Conservation (phyloP, 2,329 filamentous ascomycete species). For the Mycocentrospora acerina region DNA sequence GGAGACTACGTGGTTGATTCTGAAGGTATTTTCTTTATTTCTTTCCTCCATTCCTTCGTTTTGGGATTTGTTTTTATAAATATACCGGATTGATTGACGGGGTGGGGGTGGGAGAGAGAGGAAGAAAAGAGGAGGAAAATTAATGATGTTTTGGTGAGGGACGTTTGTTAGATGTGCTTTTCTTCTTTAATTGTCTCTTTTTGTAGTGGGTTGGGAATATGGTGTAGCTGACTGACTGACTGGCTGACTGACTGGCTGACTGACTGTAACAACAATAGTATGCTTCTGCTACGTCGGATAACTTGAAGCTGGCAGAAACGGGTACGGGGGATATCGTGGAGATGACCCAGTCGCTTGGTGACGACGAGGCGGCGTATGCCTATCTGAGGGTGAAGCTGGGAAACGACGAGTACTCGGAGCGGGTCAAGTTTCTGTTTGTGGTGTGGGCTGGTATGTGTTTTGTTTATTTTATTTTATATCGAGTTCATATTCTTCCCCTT, state of each 20-base stretch:
- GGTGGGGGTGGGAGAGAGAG: too few species aligned
- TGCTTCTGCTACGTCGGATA: conserved; percentile 54
- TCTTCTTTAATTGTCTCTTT: too few species aligned
- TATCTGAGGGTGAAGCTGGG: conserved; percentile 63
- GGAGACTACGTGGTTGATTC: conserved; percentile 65
- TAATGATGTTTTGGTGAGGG: too few species aligned
- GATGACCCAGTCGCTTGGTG: conserved; percentile 58
- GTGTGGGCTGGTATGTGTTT: conserved; percentile 64
- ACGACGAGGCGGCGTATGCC: conserved; percentile 64
- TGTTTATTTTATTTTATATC: not conserved
- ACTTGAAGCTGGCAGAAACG: conserved; percentile 57
- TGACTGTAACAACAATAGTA: conserved; percentile 9
- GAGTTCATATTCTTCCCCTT: too few species aligned
- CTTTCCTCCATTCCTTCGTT: conserved; percentile 23
- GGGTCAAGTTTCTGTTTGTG: conserved; percentile 68
- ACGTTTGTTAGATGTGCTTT: too few species aligned
- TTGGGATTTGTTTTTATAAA: not conserved
- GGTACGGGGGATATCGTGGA: conserved; percentile 63
- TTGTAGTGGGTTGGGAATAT: too few species aligned
- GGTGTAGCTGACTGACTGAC: too few species aligned
- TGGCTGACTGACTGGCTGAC: not conserved
- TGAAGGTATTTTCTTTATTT: conserved; percentile 52
- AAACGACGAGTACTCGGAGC: conserved; percentile 68
- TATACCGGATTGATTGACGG: not conserved
- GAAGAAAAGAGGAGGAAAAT: too few species aligned